Base-by-base conservation (phyloP, 2,329 filamentous ascomycete species). In the Exutisphaerella laricina region DNA sequence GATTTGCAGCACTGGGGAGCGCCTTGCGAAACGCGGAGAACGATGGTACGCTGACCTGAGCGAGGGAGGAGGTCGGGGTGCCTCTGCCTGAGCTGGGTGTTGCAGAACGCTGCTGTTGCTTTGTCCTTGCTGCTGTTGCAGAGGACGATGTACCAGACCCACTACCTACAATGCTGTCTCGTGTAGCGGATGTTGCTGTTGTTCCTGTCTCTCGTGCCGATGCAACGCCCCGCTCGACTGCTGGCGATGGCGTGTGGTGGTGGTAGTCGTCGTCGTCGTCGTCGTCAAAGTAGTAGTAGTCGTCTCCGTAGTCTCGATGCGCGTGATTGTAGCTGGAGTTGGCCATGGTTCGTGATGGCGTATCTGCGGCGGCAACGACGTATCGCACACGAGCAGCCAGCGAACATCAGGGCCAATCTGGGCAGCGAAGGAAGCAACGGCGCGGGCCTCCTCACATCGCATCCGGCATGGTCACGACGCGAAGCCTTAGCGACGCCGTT, bases 241-340 rank as follows among this genome's bases (percentile, higher is more conserved):
- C 14, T n/a, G 5, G 14, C 13, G 13, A 17, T 6, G 14, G 14
- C 30, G 30, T 17, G 25, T 36, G 2, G 40, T 43, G 33, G 25
- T 12, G 60, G 78, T 78, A n/a, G n/a, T n/a, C n/a, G n/a, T n/a
- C n/a, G n/a, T n/a, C n/a, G n/a, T n/a, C 53, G 74, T 68, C 54
- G 70, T 70, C 46, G 77, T 65, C 17, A 14, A 17, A 18, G 13
- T 33, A 41, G 68, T 65, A 48, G 40, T 29, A 17, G 33, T 37
- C 41, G 33, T 38, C 17, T 33, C 38, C 35, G 33, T 29, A 43
- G 32, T 25, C 33, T 25, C n/a, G n/a, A n/a, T n/a, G n/a, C n/a
- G n/a, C n/a, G n/a, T n/a, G n/a, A n/a, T n/a, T n/a, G n/a, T n/a
- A n/a, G n/a, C n/a, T n/a, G n/a, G n/a, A n/a, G n/a, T n/a, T n/a